Evolutionary conservation across 2,329 filamentous ascomycete genomes (phyloP), one percentile per base, ranked within the genome.

Genomic region (Exophiala bonariae): DNA sequence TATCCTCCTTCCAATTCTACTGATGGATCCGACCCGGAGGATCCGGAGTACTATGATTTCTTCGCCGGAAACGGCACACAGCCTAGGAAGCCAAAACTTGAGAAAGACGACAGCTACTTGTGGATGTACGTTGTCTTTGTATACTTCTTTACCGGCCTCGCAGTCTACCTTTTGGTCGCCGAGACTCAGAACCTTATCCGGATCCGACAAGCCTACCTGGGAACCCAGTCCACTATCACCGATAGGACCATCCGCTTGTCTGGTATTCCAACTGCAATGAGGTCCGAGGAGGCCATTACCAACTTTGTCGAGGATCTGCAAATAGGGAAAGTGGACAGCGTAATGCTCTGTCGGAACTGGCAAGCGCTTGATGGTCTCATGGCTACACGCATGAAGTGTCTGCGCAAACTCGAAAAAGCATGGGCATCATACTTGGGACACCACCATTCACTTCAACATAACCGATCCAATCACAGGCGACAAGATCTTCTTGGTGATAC

Each of bases 41-140:
- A 28, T 35, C 31, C 36, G 5, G 26, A 10, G 23, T 35, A 18
- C 22, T n/a, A 20, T 14, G 9, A 34, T 20, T 22, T 49, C 1
- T 56, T 63, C 14, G 64, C 66, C 41, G 63, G 65, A 30, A 60
- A 60, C 4, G 61, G 67, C 19, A 60, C 55, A 20, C 54, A 55
- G 18, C 48, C 42, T 20, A 51, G 41, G 41, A 53, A 55, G 16
- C 56, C 59, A 16, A 59, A 63, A 32, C 49, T 59, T 13, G 62
- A 67, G 47, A 64, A 67, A 22, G 63, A 68, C 38, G 48, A 61
- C 10, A 61, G 75, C 47, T 96, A 91, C 60, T 72, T 96, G 1
- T 96, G 92, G 90, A 87, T 92, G 61, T 96, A 97, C 62, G 80
- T 96, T 11, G 76, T 87, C n/a, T 99, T 99, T 60, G 88, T 90